Evolutionary conservation across 116 monocot species (phyloP).

Genomic region (Iris pallida): DNA sequence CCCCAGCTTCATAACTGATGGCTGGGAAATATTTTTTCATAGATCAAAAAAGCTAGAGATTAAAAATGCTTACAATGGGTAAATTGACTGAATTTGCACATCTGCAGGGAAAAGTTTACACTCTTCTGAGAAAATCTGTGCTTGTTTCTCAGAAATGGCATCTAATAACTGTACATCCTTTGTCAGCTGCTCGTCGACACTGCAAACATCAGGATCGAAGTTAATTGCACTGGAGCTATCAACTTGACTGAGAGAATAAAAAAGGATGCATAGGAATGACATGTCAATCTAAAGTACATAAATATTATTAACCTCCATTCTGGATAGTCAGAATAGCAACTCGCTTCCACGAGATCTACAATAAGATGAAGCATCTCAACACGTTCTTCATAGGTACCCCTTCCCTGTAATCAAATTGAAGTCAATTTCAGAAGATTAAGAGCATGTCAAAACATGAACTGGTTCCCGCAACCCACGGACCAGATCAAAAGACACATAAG

Average conservation of each 20-base stretch:
- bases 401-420: conserved; percentile 50
- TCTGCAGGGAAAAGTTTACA: conserved; percentile 97
- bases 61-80: conserved; percentile 69
- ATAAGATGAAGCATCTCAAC: conserved; percentile 89
- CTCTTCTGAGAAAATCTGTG: conserved; percentile 92
- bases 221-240: not conserved
- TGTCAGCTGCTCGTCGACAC: conserved; percentile 90
- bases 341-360: conserved; percentile 97
- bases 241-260: not conserved
- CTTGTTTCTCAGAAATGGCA: conserved; percentile 96
- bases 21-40: not conserved
- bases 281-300: conserved; percentile 2
- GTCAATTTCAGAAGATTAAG: not conserved
- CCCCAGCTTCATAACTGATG: conserved; percentile 1
- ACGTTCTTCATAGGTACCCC: conserved; percentile 89
- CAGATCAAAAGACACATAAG: too few relatives aligned
- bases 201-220: conserved; percentile 19
- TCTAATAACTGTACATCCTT: conserved; percentile 93
- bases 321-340: conserved; percentile 80
- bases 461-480: not conserved
- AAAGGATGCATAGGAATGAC: not conserved
- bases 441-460: not conserved
- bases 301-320: conserved; percentile 73
- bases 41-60: not conserved
- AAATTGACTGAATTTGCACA: conserved; percentile 95